phyloP scores from a whole-genome alignment of 2,329 filamentous ascomycete species.

The Fusarium setosum region DNA sequence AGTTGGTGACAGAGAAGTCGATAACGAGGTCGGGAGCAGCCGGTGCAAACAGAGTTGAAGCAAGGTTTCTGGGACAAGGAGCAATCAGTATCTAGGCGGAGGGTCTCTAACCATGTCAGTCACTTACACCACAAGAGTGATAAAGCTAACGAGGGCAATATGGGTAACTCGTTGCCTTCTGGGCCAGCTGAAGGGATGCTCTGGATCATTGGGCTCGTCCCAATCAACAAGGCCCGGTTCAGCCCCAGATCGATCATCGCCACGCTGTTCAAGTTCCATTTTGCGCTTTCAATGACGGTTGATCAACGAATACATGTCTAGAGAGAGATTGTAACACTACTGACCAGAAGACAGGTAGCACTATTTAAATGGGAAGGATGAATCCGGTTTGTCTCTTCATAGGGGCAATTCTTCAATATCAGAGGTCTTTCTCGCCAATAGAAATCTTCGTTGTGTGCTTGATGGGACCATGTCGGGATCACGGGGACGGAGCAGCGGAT shows the following conservation, averaged over 20 bases:
- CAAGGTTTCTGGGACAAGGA: constrained; percentile 50
- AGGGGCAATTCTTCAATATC: no score
- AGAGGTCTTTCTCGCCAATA: no score
- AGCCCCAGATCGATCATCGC: no score
- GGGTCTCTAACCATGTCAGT: no score
- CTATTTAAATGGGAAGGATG: no score
- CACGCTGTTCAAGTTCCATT: no score
- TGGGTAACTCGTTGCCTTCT: constrained; percentile 69
- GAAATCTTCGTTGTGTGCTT: neutral
- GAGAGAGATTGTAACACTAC: no score
- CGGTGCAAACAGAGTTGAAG: constrained; percentile 53
- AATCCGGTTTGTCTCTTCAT: no score
- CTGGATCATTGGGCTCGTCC: constrained; percentile 74
- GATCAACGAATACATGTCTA: no score
- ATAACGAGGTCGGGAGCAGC: constrained; percentile 61
- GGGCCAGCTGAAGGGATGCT: constrained; percentile 75
- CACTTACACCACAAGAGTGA: constrained; percentile 34
- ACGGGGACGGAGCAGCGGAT: constrained; percentile 3
- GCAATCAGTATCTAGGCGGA: neutral
- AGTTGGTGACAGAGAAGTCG: constrained; percentile 50
- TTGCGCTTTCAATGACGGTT: no score
- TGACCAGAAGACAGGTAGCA: no score
- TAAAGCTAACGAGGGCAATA: constrained; percentile 57
- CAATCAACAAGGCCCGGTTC: no score
- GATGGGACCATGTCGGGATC: neutral